phyloP scores from a whole-genome alignment of 225 moss, liverwort and hornwort species.

The Lunularia cruciata region DNA sequence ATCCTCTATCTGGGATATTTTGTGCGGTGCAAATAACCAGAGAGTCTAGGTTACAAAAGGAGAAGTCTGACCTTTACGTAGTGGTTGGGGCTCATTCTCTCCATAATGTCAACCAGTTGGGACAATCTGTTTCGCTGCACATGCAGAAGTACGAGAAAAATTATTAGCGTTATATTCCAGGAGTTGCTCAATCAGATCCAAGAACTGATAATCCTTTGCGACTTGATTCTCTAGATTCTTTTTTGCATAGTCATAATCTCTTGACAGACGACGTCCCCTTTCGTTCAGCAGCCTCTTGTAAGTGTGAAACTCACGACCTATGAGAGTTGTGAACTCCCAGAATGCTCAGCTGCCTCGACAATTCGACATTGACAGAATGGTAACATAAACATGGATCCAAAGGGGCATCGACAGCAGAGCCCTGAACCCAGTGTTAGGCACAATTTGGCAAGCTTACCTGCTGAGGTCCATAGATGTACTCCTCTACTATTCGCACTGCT shows the following conservation, averaged over 20 bases:
- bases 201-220: not conserved
- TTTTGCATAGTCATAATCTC: no score
- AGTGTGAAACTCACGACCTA: not conserved
- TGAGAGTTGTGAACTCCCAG: not conserved
- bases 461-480: constrained; percentile 50
- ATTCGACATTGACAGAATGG: no score
- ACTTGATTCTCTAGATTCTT: no score
- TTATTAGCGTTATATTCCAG: no score
- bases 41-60: not conserved
- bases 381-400: not conserved
- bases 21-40: not conserved
- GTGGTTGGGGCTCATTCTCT: constrained; percentile 49
- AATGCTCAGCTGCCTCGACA: no score
- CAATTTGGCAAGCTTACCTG: constrained; percentile 35
- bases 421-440: not conserved
- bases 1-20: not conserved
- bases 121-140: constrained; percentile 41
- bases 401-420: not conserved
- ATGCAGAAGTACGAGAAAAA: no score
- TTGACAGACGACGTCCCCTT: not conserved
- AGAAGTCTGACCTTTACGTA: constrained; percentile 31
- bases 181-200: not conserved
- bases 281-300: not conserved
- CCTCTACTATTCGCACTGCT: constrained; percentile 48
- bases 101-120: constrained; percentile 41